Evolutionary conservation across 2,329 filamentous ascomycete species (phyloP).

Genomic region (Arthrobotrys iridis): DNA sequence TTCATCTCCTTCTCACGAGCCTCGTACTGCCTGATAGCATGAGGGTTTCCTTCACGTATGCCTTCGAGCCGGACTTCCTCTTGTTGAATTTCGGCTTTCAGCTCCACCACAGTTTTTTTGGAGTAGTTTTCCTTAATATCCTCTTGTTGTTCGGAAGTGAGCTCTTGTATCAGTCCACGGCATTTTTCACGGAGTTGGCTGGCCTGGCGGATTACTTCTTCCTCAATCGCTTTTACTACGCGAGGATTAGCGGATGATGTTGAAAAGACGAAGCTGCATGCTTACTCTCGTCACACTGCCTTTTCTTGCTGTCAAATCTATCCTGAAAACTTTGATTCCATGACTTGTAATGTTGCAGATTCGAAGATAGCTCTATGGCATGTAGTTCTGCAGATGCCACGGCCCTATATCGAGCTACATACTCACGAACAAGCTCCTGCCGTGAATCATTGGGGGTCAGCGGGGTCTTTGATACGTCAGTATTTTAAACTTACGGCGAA

Average conservation of each 20-base stretch:
- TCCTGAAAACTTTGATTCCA: constrained; percentile 72
- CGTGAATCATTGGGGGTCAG: not conserved
- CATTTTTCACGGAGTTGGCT: constrained; percentile 11
- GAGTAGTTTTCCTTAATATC: constrained; percentile 64
- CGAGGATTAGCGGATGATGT: not conserved
- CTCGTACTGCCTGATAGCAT: constrained; percentile 80
- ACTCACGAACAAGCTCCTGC: constrained; percentile 63
- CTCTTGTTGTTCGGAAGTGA: constrained; percentile 57
- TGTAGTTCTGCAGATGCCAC: constrained; percentile 76
- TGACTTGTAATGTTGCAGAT: constrained; percentile 67
- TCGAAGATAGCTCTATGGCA: constrained; percentile 82
- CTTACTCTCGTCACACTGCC: constrained; percentile 53
- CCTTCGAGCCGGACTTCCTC: constrained; percentile 80
- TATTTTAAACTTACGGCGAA: constrained; percentile 65
- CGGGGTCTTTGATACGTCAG: not conserved
- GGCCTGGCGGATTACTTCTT: not conserved
- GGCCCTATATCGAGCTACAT: constrained; percentile 72
- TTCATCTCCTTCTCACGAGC: constrained; percentile 76
- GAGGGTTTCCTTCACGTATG: constrained; percentile 79
- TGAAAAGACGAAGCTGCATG: constrained; percentile 36
- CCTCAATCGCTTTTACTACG: constrained; percentile 7
- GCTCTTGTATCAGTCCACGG: constrained; percentile 21
- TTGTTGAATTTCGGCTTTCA: constrained; percentile 78
- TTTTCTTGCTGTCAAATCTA: constrained; percentile 34
- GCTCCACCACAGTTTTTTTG: constrained; percentile 69